Evolutionary conservation across 345 rosid genomes (phyloP).

Genomic region (Murraya koenigii): DNA sequence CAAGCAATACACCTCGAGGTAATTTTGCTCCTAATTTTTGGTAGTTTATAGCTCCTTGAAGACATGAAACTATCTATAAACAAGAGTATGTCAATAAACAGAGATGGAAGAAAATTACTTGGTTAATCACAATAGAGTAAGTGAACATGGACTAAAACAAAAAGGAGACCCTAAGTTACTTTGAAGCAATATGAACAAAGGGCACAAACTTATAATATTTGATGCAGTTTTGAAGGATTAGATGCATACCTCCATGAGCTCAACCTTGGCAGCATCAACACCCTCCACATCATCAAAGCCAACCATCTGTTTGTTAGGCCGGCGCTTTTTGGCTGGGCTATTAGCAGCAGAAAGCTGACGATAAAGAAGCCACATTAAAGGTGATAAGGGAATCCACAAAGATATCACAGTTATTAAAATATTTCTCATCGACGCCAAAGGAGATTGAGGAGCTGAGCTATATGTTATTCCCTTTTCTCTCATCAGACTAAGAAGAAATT

Average conservation of each 20-base stretch:
- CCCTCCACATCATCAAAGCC: conserved; percentile 95
- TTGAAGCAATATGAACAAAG: neutral
- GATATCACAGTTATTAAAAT: conserved; percentile 64
- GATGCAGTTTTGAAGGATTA: conserved; percentile 12
- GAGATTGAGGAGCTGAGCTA: conserved; percentile 90
- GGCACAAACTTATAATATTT: neutral
- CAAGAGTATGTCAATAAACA: conserved; percentile 17
- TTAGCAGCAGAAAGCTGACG: conserved; percentile 88
- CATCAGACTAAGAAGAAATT: conserved; percentile 86
- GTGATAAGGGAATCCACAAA: conserved; percentile 86
- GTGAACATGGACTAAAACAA: neutral
- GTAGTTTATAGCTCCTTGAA: conserved; percentile 86
- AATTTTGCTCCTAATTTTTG: conserved; percentile 81
- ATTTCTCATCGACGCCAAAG: conserved; percentile 62
- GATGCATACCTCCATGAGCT: conserved; percentile 78
- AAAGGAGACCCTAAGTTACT: neutral
- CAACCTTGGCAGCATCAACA: conserved; percentile 86
- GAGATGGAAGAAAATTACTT: neutral
- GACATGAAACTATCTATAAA: conserved; percentile 88
- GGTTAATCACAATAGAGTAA: neutral
- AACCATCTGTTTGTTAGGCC: conserved; percentile 53
- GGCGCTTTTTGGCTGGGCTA: conserved; percentile 76
- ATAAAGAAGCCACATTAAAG: conserved; percentile 95
- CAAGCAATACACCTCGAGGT: conserved; percentile 88
- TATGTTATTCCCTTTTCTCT: conserved; percentile 80